A percentile compares a stretch with the other conserved stretches of the same genome.
Conservation (phyloP, 305 asterid genomes). For the Caryopteris hybrid region DNA sequence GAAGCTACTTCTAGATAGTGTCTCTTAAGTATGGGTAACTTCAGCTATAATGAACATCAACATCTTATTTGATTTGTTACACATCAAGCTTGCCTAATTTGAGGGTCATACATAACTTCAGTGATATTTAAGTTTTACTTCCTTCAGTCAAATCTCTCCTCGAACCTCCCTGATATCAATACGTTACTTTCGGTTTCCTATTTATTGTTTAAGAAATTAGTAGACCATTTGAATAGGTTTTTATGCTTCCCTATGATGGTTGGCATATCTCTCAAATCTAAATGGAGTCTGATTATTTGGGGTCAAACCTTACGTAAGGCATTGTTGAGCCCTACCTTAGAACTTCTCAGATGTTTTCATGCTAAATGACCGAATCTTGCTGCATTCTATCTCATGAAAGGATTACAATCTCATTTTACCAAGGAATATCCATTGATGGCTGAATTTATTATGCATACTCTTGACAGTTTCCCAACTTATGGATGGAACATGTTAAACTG, state of each 20-base stretch:
- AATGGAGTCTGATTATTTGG: neutral
- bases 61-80: neutral
- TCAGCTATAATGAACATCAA: neutral
- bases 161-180: neutral
- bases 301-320: neutral
- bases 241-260: neutral
- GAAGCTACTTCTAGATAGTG: neutral
- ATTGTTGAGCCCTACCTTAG: neutral
- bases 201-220: slow-evolving; percentile 3
- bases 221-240: neutral
- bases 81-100: neutral
- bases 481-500: neutral
- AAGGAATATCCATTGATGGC: neutral
- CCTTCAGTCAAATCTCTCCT: neutral
- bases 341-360: neutral
- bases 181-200: neutral
- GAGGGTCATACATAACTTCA: neutral
- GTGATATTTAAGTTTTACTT: neutral
- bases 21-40: neutral
- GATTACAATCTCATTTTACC: neutral
- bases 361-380: neutral
- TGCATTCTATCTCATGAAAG: neutral
- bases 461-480: neutral
- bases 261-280: neutral
- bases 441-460: neutral